Percentiles rank a stretch among this genome's conserved stretches.
These are phyloP conservation scores for Scutellaria minor DNA, from an alignment of 257 asterid genomes.

Conservation along the genomic window DNA sequence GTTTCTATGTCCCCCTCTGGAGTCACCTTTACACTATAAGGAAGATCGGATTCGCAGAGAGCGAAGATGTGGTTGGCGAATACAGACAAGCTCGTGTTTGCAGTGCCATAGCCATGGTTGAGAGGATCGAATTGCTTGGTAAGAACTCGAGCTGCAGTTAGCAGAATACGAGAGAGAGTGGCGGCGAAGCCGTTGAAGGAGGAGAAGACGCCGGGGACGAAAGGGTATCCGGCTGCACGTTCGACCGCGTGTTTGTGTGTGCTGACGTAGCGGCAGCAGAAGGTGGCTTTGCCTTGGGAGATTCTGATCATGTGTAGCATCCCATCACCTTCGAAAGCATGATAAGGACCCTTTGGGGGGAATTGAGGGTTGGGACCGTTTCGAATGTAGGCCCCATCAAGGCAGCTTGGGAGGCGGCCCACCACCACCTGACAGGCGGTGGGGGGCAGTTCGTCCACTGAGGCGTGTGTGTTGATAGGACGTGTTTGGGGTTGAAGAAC, in stretches of 20 bases:
- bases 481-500: constrained; percentile 47
- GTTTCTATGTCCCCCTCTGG: background rate
- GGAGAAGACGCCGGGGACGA: background rate
- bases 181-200: constrained; percentile 26
- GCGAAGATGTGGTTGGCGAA: constrained; percentile 48
- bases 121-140: constrained; percentile 42
- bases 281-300: constrained; percentile 44
- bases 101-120: constrained; percentile 47
- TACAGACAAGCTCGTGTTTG: constrained; percentile 49
- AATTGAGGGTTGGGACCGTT: constrained; percentile 75
- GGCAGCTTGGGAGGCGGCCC: constrained; percentile 58
- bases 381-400: constrained; percentile 65
- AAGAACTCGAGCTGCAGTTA: constrained; percentile 37
- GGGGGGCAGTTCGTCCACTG: constrained; percentile 58
- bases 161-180: constrained; percentile 15
- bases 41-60: constrained; percentile 38
- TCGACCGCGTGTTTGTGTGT: constrained; percentile 19
- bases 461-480: constrained; percentile 46
- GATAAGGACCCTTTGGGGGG: constrained; percentile 59
- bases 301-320: constrained; percentile 64
- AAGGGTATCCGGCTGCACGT: background rate
- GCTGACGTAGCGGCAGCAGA: constrained; percentile 22
- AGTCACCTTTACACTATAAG: background rate
- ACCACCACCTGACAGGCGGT: constrained; percentile 47
- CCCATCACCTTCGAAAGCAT: constrained; percentile 65